Evolutionary conservation across 2,329 filamentous ascomycete genomes (phyloP).

Genomic region (Talaromyces sp.): DNA sequence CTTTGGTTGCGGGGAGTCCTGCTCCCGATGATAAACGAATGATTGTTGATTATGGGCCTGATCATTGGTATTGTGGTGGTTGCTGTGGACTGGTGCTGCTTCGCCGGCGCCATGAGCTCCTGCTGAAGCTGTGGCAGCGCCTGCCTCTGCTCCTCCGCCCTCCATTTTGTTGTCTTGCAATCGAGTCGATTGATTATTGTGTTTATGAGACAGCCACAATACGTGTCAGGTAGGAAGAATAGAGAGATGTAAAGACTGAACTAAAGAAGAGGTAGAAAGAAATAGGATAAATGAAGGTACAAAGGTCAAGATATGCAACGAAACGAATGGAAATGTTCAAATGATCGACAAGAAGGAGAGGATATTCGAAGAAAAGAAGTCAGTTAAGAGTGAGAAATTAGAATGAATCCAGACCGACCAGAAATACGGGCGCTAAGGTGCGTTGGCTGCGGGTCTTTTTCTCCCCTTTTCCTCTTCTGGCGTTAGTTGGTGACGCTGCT

Average conservation of each 20-base stretch:
- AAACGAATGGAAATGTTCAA: background rate
- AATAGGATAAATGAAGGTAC: background rate
- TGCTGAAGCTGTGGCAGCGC: conserved; percentile 2
- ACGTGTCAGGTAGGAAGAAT: background rate
- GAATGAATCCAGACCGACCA: background rate
- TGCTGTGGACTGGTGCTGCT: conserved; percentile 20
- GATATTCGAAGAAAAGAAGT: background rate
- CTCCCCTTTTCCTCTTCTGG: no score
- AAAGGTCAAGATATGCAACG: background rate
- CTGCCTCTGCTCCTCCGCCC: conserved; percentile 13
- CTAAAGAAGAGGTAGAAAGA: background rate
- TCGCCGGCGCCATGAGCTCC: conserved; percentile 10
- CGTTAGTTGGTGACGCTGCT: no score
- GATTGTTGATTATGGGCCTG: conserved; percentile 15
- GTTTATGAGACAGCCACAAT: no score
- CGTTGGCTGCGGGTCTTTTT: no score
- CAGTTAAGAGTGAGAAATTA: background rate
- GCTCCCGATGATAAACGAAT: conserved; percentile 19
- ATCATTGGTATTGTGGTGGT: conserved; percentile 13
- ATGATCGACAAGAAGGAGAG: background rate
- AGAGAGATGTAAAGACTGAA: background rate
- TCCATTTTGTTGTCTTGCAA: conserved; percentile 8
- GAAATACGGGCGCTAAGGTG: no score
- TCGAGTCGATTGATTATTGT: background rate
- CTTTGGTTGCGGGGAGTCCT: conserved; percentile 19